A percentile compares a stretch with the other conserved stretches of the same genome.
These are phyloP conservation scores for Geotrichum aggregatum DNA, from an alignment of 1,139 yeast species.

Conservation along the genomic window DNA sequence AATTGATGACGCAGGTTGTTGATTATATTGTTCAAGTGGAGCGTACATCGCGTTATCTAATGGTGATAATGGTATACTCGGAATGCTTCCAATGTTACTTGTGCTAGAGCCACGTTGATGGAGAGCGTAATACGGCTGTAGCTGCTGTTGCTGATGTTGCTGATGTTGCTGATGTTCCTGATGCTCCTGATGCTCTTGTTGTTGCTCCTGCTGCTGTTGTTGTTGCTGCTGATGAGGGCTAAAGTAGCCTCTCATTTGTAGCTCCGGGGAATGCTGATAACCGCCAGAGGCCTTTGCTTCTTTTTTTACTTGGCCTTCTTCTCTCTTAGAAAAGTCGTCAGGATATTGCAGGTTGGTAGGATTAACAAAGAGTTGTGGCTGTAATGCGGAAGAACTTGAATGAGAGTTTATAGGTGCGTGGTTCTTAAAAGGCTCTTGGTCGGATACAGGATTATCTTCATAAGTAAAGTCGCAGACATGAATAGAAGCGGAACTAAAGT, in stretches of 20 bases:
- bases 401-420: neutral
- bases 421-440: no score
- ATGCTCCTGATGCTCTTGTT: neutral
- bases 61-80: neutral
- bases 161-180: neutral
- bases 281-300: no score
- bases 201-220: constrained; percentile 4
- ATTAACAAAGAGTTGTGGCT: neutral
- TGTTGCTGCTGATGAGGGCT: neutral
- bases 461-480: constrained; percentile 4
- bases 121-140: neutral
- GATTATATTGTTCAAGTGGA: constrained; percentile 3
- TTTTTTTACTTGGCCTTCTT: no score
- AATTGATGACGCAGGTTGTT: neutral
- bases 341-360: neutral
- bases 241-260: neutral
- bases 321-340: no score
- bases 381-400: neutral
- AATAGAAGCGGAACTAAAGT: neutral
- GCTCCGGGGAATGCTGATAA: neutral
- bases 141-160: neutral
- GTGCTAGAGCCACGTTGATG: constrained; percentile 1
- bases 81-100: neutral
- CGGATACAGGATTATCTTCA: neutral
- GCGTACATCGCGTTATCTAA: neutral